Percentiles rank a stretch among this genome's conserved stretches.
Conservation (phyloP, 2,329 filamentous ascomycete species). For the Exophiala spinifera region DNA sequence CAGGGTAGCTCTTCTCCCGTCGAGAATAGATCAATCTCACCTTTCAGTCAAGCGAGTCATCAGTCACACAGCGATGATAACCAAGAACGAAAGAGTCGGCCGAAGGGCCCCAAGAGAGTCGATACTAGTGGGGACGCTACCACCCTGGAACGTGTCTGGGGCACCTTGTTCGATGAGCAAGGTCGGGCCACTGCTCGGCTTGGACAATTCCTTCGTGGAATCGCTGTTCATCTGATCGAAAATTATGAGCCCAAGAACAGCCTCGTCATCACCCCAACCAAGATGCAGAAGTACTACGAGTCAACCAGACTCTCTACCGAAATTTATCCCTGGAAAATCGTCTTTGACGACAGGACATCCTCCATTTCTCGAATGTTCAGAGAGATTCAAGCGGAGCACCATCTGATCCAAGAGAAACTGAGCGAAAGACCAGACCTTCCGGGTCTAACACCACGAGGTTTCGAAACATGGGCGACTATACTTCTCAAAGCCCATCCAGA, state of each 20-base stretch:
- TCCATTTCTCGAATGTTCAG: conserved; percentile 60
- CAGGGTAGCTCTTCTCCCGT: conserved; percentile 25
- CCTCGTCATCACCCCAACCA: conserved; percentile 70
- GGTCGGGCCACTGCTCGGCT: conserved; percentile 67
- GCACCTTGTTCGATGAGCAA: conserved; percentile 65
- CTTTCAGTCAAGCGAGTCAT: conserved; percentile 37
- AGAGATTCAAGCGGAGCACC: conserved; percentile 56
- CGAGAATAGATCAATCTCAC: conserved; percentile 35
- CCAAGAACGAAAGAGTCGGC: conserved; percentile 28
- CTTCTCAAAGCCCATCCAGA: conserved; percentile 75
- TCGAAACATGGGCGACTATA: conserved; percentile 67
- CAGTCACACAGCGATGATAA: conserved; percentile 32
- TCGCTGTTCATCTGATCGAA: conserved; percentile 71
- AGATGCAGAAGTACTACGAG: conserved; percentile 71
- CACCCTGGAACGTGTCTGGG: conserved; percentile 71
- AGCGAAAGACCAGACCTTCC: conserved; percentile 58
- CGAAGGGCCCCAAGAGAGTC: conserved; percentile 38
- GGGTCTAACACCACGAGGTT: conserved; percentile 64
- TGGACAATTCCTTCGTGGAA: conserved; percentile 66
- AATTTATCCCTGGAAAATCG: conserved; percentile 65
- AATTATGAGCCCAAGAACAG: conserved; percentile 65
- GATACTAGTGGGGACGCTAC: conserved; percentile 50
- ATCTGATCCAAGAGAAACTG: conserved; percentile 58
- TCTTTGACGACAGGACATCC: conserved; percentile 52
- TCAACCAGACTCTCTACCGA: conserved; percentile 64